These are phyloP conservation scores for Notholithocarpus densiflorus DNA, from an alignment of 306 rosid species.

Conservation along the genomic window DNA sequence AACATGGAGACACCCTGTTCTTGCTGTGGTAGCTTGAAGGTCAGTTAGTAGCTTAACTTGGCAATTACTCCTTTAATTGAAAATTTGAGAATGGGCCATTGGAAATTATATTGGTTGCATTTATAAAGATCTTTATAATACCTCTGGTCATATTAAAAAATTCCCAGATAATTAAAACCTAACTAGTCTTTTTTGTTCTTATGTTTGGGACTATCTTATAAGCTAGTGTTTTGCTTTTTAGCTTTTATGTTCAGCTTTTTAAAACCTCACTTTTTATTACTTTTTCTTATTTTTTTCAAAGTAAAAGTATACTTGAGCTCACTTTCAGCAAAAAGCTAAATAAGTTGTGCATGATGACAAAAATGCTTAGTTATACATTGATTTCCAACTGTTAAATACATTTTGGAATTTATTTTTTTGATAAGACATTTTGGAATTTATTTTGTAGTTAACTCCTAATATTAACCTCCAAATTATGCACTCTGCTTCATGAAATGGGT, in stretches of 20 bases:
- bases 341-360: background rate
- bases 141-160: background rate
- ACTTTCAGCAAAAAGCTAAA: too few species aligned
- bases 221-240: too few species aligned
- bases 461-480: background rate
- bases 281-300: too few species aligned
- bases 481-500: background rate
- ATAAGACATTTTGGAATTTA: background rate
- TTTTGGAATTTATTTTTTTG: background rate
- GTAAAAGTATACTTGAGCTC: too few species aligned
- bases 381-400: background rate
- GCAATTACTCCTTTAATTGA: background rate
- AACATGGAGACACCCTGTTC: conserved; percentile 88
- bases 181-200: too few species aligned
- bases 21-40: conserved; percentile 91
- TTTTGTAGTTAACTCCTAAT: background rate
- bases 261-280: too few species aligned
- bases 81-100: background rate
- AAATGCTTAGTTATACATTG: background rate
- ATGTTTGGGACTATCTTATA: too few species aligned
- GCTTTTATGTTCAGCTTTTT: too few species aligned
- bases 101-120: background rate
- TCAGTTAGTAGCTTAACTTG: conserved; percentile 14
- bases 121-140: background rate
- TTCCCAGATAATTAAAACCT: background rate